Evolutionary conservation across 1,139 yeast genomes (phyloP), one percentile per base, ranked within the genome.

Genomic region (Suhomyces guaymorum): DNA sequence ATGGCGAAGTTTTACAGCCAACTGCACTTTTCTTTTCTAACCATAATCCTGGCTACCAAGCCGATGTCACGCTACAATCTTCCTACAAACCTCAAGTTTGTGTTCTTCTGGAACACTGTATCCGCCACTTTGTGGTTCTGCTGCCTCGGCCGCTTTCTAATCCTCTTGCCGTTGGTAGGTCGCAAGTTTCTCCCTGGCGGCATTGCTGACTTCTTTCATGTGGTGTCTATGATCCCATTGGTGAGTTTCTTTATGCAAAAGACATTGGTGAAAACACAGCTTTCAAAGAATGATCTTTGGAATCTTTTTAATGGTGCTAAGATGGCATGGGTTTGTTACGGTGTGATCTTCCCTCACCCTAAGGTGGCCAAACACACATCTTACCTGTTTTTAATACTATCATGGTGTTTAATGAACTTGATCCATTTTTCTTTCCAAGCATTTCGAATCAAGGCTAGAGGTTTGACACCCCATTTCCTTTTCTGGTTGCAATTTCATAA

Each of bases 111-210:
- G 50, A 54, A 70, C 41, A 44, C 57, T 1, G 61, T 57, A 7
- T 52, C 75, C 0, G 59, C 70, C 11, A 66, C 79, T 3, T 52
- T 79, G 15, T 78, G 80, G 76, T 52, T 66, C 24, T 73, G 81
- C 32, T 70, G 82, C 37, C 54, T 78, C 5, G 57, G 65, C 6
- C 56, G 89, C 32, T 69, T 80, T 44, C 37, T 69, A 10, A 57
- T 80, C 3, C 59, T 82, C 20, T 61, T 78, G 30, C 86, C 85
- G 2, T 56, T 82, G 16, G 86, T 80, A 7, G 85, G 87, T 1
- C 57, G 76, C 27, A 66, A 64, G 44, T 82, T 78, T 47, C 56
- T 82, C 18, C 82, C 87, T 2, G 86, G 82, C 7, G 88, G 88
- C 1, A 78, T 82, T 10, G 85, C 84, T 31, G 82, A 76, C 46